A percentile compares a stretch with the other conserved stretches of the same genome.
These are phyloP conservation scores for Aspergillus terreus DNA, from an alignment of 2,329 filamentous ascomycete genomes.

Conservation along the genomic window DNA sequence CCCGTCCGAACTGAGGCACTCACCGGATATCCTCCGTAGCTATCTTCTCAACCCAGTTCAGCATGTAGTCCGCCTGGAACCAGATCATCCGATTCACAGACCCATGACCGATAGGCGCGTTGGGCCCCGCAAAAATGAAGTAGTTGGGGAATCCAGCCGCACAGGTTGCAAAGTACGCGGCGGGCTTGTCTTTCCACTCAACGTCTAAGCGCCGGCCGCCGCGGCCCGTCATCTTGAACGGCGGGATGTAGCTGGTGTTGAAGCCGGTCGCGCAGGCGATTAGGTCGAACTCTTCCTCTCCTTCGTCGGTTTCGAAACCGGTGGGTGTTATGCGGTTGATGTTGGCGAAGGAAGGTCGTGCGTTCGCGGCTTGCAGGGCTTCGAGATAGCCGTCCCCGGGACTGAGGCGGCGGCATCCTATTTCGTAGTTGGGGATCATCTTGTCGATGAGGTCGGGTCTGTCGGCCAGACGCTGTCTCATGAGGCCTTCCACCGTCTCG, in stretches of 20 bases:
- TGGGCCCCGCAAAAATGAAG: constrained; percentile 26
- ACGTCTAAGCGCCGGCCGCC: constrained; percentile 17
- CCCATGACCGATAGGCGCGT: constrained; percentile 20
- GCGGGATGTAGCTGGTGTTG: constrained; percentile 35
- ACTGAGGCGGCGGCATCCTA: constrained; percentile 27
- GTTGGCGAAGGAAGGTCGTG: constrained; percentile 13
- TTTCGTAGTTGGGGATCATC: constrained; percentile 21
- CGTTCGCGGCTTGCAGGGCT: constrained; percentile 22
- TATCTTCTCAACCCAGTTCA: constrained; percentile 26
- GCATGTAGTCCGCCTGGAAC: constrained; percentile 21
- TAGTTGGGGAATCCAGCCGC: constrained; percentile 24
- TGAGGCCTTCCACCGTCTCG: constrained; percentile 5
- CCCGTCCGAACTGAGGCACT: not conserved
- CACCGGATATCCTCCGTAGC: constrained; percentile 16
- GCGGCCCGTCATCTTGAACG: constrained; percentile 31
- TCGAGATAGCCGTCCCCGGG: constrained; percentile 28
- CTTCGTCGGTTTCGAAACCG: constrained; percentile 19
- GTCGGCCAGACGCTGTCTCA: constrained; percentile 17
- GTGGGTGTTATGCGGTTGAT: constrained; percentile 20
- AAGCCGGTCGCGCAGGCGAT: constrained; percentile 42
- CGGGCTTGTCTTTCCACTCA: constrained; percentile 19
- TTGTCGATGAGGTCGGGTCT: constrained; percentile 16
- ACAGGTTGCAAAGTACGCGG: constrained; percentile 23
- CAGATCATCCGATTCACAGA: constrained; percentile 14
- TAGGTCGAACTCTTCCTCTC: constrained; percentile 23